These are phyloP conservation scores for Rhizophora apiculata DNA, from an alignment of 345 rosid species.

Conservation along the genomic window DNA sequence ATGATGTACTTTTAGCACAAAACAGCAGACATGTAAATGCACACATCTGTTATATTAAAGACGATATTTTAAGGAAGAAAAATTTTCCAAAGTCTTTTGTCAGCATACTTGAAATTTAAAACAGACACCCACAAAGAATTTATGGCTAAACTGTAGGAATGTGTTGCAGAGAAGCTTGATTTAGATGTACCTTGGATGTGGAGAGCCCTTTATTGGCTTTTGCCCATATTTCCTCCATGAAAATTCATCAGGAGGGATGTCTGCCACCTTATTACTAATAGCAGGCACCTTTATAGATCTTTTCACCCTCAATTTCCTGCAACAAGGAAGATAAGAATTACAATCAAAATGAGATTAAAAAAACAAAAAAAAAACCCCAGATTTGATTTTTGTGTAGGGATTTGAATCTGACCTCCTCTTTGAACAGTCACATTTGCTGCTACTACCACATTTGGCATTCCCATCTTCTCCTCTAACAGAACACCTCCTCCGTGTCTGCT, in stretches of 20 bases:
- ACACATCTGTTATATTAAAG: no score
- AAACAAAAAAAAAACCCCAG: neutral
- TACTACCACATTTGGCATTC: slow-evolving; percentile 49
- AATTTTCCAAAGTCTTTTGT: no score
- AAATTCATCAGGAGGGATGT: slow-evolving; percentile 83
- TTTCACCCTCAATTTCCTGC: slow-evolving; percentile 61
- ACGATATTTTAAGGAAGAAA: no score
- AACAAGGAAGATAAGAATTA: neutral
- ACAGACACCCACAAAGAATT: neutral
- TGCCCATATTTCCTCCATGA: slow-evolving; percentile 90
- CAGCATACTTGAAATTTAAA: neutral
- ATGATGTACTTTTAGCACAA: no score
- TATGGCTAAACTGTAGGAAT: neutral
- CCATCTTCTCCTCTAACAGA: slow-evolving; percentile 62
- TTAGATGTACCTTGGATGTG: slow-evolving; percentile 63
- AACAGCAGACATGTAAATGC: no score
- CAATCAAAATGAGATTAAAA: neutral
- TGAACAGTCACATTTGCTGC: slow-evolving; percentile 75
- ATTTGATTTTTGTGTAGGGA: neutral
- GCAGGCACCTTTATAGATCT: slow-evolving; percentile 79
- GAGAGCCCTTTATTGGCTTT: slow-evolving; percentile 81
- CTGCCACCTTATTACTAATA: slow-evolving; percentile 76
- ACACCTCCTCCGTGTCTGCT: slow-evolving; percentile 50
- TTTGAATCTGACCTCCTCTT: slow-evolving; percentile 52
- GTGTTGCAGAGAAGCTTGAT: neutral